phyloP scores from a whole-genome alignment of 129 eudicot genomes.

The Cynara cardunculus region DNA sequence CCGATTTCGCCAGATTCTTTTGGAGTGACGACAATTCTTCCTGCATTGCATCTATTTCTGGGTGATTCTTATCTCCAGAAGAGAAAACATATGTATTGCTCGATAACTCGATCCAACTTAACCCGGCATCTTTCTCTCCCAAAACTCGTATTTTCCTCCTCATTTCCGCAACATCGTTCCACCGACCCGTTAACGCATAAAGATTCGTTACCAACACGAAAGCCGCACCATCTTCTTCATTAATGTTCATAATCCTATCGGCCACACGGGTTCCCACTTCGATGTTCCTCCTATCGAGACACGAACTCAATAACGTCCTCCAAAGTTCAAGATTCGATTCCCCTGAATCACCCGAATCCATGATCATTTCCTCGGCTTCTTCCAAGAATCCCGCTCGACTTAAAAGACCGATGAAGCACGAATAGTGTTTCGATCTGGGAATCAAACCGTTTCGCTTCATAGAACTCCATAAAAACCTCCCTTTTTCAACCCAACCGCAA shows the following conservation, averaged over 20 bases:
- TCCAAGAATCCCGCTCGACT: slow-evolving; percentile 68
- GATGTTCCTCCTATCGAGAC: slow-evolving; percentile 45
- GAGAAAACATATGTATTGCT: slow-evolving; percentile 39
- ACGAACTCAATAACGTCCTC: slow-evolving; percentile 66
- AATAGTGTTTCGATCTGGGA: slow-evolving; percentile 71
- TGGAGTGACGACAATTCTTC: slow-evolving; percentile 39
- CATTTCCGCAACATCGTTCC: slow-evolving; percentile 50
- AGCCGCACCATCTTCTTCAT: slow-evolving; percentile 51
- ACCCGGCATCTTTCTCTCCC: slow-evolving; percentile 62
- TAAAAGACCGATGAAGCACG: slow-evolving; percentile 69
- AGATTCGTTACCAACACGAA: not conserved
- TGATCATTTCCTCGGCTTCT: slow-evolving; percentile 61
- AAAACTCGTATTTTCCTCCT: slow-evolving; percentile 49
- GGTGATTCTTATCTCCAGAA: slow-evolving; percentile 64
- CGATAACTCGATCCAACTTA: slow-evolving; percentile 68
- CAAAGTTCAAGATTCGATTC: slow-evolving; percentile 48
- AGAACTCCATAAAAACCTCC: slow-evolving; percentile 53
- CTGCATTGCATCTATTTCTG: slow-evolving; percentile 35
- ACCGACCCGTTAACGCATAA: not conserved
- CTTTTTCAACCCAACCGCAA: slow-evolving; percentile 59
- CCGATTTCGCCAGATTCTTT: slow-evolving; percentile 33
- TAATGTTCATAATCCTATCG: slow-evolving; percentile 35
- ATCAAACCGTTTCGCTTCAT: slow-evolving; percentile 54
- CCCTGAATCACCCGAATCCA: slow-evolving; percentile 31
- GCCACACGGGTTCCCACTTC: slow-evolving; percentile 55